These are phyloP conservation scores for Vaccinium darrowii DNA, from an alignment of 148 eudicot species.

Conservation along the genomic window DNA sequence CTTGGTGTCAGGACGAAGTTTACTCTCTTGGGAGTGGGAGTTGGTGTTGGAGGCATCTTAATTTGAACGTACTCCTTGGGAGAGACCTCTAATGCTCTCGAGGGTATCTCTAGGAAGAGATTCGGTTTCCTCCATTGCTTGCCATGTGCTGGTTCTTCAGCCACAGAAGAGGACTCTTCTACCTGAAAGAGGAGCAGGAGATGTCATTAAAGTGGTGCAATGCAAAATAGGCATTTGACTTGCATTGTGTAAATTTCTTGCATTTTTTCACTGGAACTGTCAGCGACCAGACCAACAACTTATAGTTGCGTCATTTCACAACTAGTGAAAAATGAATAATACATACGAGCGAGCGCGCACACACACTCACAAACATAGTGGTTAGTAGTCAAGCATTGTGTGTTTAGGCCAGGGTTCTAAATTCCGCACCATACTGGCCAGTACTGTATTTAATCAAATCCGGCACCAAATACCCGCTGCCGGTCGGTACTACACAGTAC, in stretches of 20 bases:
- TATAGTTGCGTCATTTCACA: not conserved
- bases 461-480: too few relatives aligned
- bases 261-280: not conserved
- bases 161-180: slow-evolving; percentile 21
- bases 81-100: slow-evolving; percentile 45
- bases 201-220: not conserved
- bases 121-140: slow-evolving; percentile 64
- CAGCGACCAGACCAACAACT: not conserved
- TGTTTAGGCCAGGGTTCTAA: not conserved
- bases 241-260: not conserved
- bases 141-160: slow-evolving; percentile 36
- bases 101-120: slow-evolving; percentile 68
- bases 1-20: slow-evolving; percentile 61
- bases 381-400: not conserved
- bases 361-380: not conserved
- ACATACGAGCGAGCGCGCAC: not conserved
- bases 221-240: not conserved
- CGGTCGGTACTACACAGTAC: too few relatives aligned
- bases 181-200: slow-evolving; percentile 15
- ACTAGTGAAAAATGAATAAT: not conserved
- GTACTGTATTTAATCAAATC: too few relatives aligned
- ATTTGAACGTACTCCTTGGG: slow-evolving; percentile 54
- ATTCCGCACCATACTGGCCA: too few relatives aligned
- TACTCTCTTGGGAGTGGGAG: slow-evolving; percentile 77
- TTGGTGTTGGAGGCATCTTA: slow-evolving; percentile 56